Evolutionary conservation across 1,284 basidiomycete species (phyloP), one percentile per base, ranked within the genome.

Genomic region (Sporisorium scitamineum): DNA sequence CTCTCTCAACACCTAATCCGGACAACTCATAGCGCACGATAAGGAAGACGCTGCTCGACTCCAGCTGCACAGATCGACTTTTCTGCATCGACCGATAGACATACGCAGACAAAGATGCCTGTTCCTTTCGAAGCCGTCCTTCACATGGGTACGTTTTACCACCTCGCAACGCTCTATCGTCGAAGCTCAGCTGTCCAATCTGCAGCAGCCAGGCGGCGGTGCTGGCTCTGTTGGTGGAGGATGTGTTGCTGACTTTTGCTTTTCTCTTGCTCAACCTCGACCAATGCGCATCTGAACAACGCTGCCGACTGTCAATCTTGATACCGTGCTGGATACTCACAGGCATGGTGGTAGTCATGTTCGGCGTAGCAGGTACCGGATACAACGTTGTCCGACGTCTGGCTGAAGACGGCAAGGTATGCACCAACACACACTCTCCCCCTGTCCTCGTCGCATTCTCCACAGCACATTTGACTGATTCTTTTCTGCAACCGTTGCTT

Each of bases 341-440:
- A 76, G 72, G 76, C 64, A 78, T 85, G 59, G 79, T 85, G 20
- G 82, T 75, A 29, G 81, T 78, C 65, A 81, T 85, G 76, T 85
- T 85, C 54, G 82, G 81, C 64, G 82, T 85, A 1, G 78, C 84
- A 10, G 84, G 84, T 52, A 84, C 84, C 27, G 84, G 83, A 6
- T 84, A 78, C 79, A 84, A 76, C 64, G 61, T 76, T 13, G 79
- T 82, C 14, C 73, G 79, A 47, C 70, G 79, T 42, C 54, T 80
- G 9, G 78, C 80, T 9, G 85, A 85, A 56, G 84, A 85, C 34
- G 82, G 83, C 57, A 85, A 85, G 81, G 84, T 85, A 48, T 11
- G 81, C 42, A 13, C 20, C 34, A 1, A n/a, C 27, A 39, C 52
- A 7, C 26, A 18, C 14, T 47, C 44, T 14, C 39, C 41, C 37